These are phyloP conservation scores for Lipomyces spencermartinsiae DNA, from an alignment of 805 yeast species.

Conservation along the genomic window DNA sequence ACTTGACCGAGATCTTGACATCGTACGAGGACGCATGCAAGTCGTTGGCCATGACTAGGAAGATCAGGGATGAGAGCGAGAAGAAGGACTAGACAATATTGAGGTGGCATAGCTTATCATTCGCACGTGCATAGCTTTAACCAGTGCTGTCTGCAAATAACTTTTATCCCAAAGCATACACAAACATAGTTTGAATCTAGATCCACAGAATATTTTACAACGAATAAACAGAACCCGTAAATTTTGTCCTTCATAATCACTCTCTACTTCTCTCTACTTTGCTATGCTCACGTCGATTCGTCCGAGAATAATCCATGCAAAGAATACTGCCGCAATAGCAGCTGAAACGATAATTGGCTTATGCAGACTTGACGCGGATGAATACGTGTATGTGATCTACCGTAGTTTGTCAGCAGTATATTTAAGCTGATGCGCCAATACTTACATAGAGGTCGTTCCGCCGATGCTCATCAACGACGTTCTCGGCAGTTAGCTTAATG, in stretches of 20 bases:
- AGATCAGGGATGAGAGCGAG: slow-evolving; percentile 33
- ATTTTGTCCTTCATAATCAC: neutral
- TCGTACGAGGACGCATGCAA: slow-evolving; percentile 35
- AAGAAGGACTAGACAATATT: slow-evolving; percentile 4
- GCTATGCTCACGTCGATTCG: slow-evolving; percentile 30
- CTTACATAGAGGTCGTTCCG: slow-evolving; percentile 61
- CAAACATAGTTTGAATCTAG: neutral
- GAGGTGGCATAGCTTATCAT: neutral
- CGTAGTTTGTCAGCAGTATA: neutral
- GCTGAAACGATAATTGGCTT: slow-evolving; percentile 71
- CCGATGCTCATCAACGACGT: slow-evolving; percentile 73
- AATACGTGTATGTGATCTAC: slow-evolving; percentile 57
- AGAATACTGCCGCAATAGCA: slow-evolving; percentile 54
- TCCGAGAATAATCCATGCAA: slow-evolving; percentile 51
- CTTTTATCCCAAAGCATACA: neutral
- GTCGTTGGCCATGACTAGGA: slow-evolving; percentile 36
- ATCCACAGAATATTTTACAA: slow-evolving; percentile 4
- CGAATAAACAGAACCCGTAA: neutral
- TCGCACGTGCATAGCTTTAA: neutral
- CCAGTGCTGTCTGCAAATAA: neutral
- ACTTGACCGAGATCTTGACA: slow-evolving; percentile 23
- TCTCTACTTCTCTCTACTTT: slow-evolving; percentile 9
- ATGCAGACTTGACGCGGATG: slow-evolving; percentile 57
- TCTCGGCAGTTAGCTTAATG: slow-evolving; percentile 62
- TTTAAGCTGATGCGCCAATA: neutral